A percentile compares a stretch with the other conserved stretches of the same genome.
Conservation (phyloP, 1,284 basidiomycete genomes). For the Trichosporon sp. region DNA sequence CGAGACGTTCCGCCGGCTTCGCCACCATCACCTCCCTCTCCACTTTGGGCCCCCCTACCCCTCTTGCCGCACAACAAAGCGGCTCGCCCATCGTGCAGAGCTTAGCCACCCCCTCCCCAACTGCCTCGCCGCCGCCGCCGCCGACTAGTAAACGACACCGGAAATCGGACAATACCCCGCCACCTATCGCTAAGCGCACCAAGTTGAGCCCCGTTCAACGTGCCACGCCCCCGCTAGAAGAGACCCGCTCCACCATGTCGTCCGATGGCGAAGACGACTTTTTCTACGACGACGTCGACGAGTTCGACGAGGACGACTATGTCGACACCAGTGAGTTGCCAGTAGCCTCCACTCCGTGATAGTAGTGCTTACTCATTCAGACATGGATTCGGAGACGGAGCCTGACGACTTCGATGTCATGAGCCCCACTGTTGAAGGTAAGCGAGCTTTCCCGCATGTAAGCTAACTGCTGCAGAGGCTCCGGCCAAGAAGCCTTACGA, state of each 20-base stretch:
- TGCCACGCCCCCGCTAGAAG: conserved; percentile 14
- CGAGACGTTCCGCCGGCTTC: conserved; percentile 11
- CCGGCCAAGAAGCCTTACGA: conserved; percentile 56
- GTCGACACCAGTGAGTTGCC: conserved; percentile 40
- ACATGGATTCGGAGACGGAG: conserved; percentile 43
- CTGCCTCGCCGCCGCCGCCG: conserved; percentile 27
- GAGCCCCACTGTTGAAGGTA: conserved; percentile 52
- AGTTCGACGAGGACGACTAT: conserved; percentile 44
- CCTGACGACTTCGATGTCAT: conserved; percentile 52
- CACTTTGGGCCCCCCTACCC: conserved; percentile 6
- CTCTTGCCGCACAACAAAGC: conserved; percentile 8
- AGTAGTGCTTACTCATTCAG: conserved; percentile 25
- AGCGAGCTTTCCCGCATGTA: conserved; percentile 22
- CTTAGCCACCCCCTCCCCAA: conserved; percentile 28
- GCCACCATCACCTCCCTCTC: conserved; percentile 13
- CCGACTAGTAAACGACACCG: conserved; percentile 24
- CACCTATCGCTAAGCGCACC: conserved; percentile 21
- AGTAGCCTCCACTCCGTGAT: background rate
- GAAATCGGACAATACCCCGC: background rate
- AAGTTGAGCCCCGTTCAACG: conserved; percentile 17
- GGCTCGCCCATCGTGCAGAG: conserved; percentile 29
- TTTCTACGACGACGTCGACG: conserved; percentile 49
- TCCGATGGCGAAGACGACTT: conserved; percentile 53
- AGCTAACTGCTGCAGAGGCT: conserved; percentile 35
- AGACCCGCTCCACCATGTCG: conserved; percentile 44